A percentile compares a stretch with the other conserved stretches of the same genome.
phyloP scores from a whole-genome alignment of 2,329 filamentous ascomycete species.

The Hymenoscyphus occultus region DNA sequence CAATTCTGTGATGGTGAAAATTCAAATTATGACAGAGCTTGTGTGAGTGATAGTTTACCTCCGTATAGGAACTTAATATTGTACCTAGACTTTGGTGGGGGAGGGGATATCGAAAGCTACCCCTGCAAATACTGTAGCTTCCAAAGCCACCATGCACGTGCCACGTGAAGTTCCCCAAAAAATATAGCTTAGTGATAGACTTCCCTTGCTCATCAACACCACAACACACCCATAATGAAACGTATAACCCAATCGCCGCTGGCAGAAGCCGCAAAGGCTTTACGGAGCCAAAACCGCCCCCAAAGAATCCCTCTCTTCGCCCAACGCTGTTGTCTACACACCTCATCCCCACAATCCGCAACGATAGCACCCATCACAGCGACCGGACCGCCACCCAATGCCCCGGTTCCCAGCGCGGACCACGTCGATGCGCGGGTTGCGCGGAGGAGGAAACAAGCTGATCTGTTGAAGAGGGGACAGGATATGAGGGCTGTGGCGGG shows the following conservation, averaged over 20 bases:
- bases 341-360: slow-evolving; percentile 28
- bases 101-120: background rate
- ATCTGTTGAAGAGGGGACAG: slow-evolving; percentile 51
- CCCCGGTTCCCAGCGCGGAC: slow-evolving; percentile 46
- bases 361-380: slow-evolving; percentile 47
- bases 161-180: background rate
- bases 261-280: slow-evolving; percentile 12
- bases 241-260: slow-evolving; percentile 29
- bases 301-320: slow-evolving; percentile 10
- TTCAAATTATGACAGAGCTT: background rate
- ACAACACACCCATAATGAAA: slow-evolving; percentile 30
- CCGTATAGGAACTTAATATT: no score
- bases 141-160: background rate
- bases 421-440: slow-evolving; percentile 43
- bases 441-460: slow-evolving; percentile 52
- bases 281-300: slow-evolving; percentile 12
- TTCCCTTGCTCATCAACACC: background rate
- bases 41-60: background rate
- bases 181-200: background rate
- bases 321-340: slow-evolving; percentile 26
- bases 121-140: background rate
- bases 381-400: slow-evolving; percentile 56
- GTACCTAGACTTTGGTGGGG: background rate
- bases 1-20: no score
- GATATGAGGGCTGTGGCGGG: slow-evolving; percentile 43